These are phyloP conservation scores for Septoria petroselini DNA, from an alignment of 2,329 filamentous ascomycete species.

Conservation along the genomic window DNA sequence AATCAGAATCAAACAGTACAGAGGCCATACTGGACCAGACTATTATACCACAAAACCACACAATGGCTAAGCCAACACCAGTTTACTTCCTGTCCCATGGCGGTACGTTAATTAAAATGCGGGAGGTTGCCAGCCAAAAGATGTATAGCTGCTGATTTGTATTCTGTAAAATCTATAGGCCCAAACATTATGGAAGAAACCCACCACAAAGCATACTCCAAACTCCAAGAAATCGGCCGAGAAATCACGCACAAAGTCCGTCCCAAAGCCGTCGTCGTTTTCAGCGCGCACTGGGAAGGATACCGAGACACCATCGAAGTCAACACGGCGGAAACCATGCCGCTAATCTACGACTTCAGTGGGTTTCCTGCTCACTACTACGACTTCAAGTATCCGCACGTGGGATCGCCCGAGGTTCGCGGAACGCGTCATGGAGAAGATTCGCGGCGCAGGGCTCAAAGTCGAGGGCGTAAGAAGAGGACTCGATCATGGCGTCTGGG, in stretches of 20 bases:
- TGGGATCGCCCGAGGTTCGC: conserved; percentile 60
- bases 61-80: conserved; percentile 40
- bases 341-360: conserved; percentile 72
- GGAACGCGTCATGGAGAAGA: conserved; percentile 54
- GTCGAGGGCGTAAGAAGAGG: conserved; percentile 61
- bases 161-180: conserved; percentile 1
- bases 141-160: too few species aligned
- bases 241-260: conserved; percentile 69
- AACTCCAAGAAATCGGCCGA: conserved; percentile 62
- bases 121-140: too few species aligned
- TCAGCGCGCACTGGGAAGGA: conserved; percentile 75
- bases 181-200: conserved; percentile 68
- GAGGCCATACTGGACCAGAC: too few species aligned
- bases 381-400: conserved; percentile 62
- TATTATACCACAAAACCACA: background rate
- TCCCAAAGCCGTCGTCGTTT: conserved; percentile 69
- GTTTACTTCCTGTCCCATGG: conserved; percentile 52
- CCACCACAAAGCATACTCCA: conserved; percentile 63
- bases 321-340: conserved; percentile 62
- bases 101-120: too few species aligned
- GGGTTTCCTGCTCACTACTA: conserved; percentile 70
- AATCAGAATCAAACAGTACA: too few species aligned
- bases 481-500: conserved; percentile 73
- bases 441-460: conserved; percentile 59
- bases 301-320: conserved; percentile 56